Evolutionary conservation across 192 early-diverging fungal species (phyloP).

Genomic region (Entophlyctis luteolus): DNA sequence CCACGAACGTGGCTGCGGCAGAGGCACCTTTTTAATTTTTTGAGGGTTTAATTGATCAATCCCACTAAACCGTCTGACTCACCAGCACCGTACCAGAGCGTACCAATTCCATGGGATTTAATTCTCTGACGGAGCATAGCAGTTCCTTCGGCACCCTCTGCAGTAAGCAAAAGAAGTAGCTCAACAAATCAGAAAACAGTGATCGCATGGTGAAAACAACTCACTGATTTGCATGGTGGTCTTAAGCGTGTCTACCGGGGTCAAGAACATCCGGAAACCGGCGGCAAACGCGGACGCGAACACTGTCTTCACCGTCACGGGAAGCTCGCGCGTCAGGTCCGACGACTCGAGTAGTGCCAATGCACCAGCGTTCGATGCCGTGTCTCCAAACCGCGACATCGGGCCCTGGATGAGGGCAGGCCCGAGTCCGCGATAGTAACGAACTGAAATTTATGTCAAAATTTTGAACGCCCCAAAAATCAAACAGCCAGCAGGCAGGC

Average conservation of each 20-base stretch:
- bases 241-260: constrained; percentile 45
- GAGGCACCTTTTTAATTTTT: no score
- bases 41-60: no score
- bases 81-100: constrained; percentile 44
- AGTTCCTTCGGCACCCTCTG: constrained; percentile 28
- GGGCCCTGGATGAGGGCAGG: constrained; percentile 45
- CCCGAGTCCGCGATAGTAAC: constrained; percentile 42
- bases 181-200: no score
- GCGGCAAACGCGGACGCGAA: constrained; percentile 37
- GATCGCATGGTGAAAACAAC: no score
- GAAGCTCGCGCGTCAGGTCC: constrained; percentile 25
- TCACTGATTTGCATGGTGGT: constrained; percentile 40
- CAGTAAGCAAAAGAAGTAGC: neutral
- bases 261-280: constrained; percentile 40
- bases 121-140: constrained; percentile 24
- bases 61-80: constrained; percentile 45
- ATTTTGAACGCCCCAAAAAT: no score
- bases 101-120: constrained; percentile 31
- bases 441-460: neutral
- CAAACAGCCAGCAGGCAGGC: no score
- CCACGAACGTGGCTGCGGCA: neutral
- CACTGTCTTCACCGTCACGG: constrained; percentile 29
- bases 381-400: constrained; percentile 44
- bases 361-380: constrained; percentile 43
- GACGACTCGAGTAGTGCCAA: constrained; percentile 34